These are phyloP conservation scores for Fusarium subtropicale DNA, from an alignment of 2,329 filamentous ascomycete genomes.

Conservation along the genomic window DNA sequence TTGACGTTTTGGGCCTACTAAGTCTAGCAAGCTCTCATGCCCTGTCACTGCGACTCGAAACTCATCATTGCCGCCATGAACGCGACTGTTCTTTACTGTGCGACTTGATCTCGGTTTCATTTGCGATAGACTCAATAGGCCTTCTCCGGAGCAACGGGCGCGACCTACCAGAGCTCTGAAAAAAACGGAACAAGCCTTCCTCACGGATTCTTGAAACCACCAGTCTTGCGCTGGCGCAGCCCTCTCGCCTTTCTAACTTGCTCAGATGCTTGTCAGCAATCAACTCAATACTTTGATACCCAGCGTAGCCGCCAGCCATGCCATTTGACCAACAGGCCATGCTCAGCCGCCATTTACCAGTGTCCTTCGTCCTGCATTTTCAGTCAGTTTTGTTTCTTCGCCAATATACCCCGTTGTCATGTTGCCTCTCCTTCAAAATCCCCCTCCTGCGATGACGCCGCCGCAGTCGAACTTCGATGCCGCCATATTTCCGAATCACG, in stretches of 20 bases:
- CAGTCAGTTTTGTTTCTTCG: slow-evolving; percentile 42
- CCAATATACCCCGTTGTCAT: slow-evolving; percentile 53
- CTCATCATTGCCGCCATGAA: slow-evolving; percentile 25
- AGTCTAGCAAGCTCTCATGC: not conserved
- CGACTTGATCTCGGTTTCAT: slow-evolving; percentile 30
- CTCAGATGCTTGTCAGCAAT: slow-evolving; percentile 56
- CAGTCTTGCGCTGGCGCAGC: slow-evolving; percentile 42
- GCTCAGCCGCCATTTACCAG: slow-evolving; percentile 50
- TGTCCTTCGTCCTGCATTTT: slow-evolving; percentile 46
- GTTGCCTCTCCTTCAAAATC: slow-evolving; percentile 65
- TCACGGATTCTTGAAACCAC: slow-evolving; percentile 17
- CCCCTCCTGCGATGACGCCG: slow-evolving; percentile 62
- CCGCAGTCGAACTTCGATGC: slow-evolving; percentile 56
- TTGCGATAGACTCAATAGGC: slow-evolving; percentile 31
- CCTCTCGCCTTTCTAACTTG: slow-evolving; percentile 44
- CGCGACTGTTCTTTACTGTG: slow-evolving; percentile 25
- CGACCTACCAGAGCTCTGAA: slow-evolving; percentile 7
- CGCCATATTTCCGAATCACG: slow-evolving; percentile 38
- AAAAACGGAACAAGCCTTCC: slow-evolving; percentile 9
- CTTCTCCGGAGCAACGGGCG: slow-evolving; percentile 3
- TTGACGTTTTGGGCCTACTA: not conserved
- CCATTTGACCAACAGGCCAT: slow-evolving; percentile 59
- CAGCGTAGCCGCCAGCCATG: slow-evolving; percentile 45
- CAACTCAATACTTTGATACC: slow-evolving; percentile 36
- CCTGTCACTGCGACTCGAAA: slow-evolving; percentile 13